These are phyloP conservation scores for Candida qinlingensis DNA, from an alignment of 805 yeast species.

Conservation along the genomic window DNA sequence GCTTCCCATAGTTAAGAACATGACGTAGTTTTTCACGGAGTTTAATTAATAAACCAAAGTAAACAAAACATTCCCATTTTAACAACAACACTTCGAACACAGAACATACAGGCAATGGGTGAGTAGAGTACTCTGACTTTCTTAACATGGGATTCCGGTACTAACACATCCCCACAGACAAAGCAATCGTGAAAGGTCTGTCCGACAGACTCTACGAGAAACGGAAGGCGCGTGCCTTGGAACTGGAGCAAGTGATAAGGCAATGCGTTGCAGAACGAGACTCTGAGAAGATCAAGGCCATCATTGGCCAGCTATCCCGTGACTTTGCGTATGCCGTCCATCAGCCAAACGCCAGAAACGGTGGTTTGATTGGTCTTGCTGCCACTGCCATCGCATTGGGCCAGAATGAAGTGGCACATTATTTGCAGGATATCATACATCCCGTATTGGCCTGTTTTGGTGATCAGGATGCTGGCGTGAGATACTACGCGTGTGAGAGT, in stretches of 20 bases:
- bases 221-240: slow-evolving; percentile 72
- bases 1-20: neutral
- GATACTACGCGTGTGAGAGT: slow-evolving; percentile 96
- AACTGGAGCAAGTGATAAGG: slow-evolving; percentile 73
- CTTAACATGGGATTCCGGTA: neutral
- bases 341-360: slow-evolving; percentile 85
- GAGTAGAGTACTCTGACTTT: neutral
- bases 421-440: slow-evolving; percentile 79
- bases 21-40: neutral
- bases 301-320: slow-evolving; percentile 68
- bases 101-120: neutral
- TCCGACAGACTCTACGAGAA: slow-evolving; percentile 73
- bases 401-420: slow-evolving; percentile 71
- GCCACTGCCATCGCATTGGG: slow-evolving; percentile 95
- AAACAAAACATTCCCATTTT: neutral
- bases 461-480: slow-evolving; percentile 94
- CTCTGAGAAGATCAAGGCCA: slow-evolving; percentile 49
- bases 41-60: neutral
- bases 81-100: neutral
- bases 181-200: slow-evolving; percentile 59
- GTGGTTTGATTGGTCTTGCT: slow-evolving; percentile 93
- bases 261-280: slow-evolving; percentile 58
- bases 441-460: slow-evolving; percentile 95
- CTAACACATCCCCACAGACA: slow-evolving; percentile 35
- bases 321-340: slow-evolving; percentile 80